Evolutionary conservation across 1,284 basidiomycete genomes (phyloP), one percentile per base, ranked within the genome.

Genomic region (Tylopilus microsporus): DNA sequence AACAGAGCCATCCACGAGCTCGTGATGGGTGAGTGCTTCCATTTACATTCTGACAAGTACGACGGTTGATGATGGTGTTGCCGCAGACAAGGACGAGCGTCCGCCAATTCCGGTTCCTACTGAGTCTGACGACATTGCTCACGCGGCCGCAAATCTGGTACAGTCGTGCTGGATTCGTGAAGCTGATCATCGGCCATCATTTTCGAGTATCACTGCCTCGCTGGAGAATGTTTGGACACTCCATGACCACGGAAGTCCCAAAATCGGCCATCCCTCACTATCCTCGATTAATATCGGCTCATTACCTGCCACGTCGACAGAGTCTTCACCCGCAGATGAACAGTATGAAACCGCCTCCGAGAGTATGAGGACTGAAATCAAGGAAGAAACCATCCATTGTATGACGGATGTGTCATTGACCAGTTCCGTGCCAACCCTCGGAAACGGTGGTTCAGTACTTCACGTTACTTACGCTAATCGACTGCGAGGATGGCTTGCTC

Each of bases 1-100:
- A 88, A 91, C 62, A 75, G 78, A 18, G 70, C 77, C 1, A 83
- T 91, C 12, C 73, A 80, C 21, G 77, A 78, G 56, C 79, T 85
- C 36, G 84, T 91, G 4, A 68, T 86, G 18, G 74, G 88, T 90
- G 63, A 59, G 82, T 48, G 7, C 15, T 30, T 5, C 39, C 18
- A 39, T 62, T 46, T 18, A 47, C 36, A 37, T 32, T 32, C 32
- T 5, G 25, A 52, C 6, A 6, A 21, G 30, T 8, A 37, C 6
- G 32, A 19, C n/a, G 13, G 13, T 19, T 2, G 47, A 48, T 0
- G 8, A 32, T 53, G 32, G 43, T 21, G 41, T 48, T 32, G 30
- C 19, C 30, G 16, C 64, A 87, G 86, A 75, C 51, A 80, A 83
- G 60, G 77, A 86, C 58, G 77, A 32, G 30, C 80, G 86, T 3